Base-by-base conservation (phyloP, 345 rosid genomes). In the Rhodomyrtus tomentosa region DNA sequence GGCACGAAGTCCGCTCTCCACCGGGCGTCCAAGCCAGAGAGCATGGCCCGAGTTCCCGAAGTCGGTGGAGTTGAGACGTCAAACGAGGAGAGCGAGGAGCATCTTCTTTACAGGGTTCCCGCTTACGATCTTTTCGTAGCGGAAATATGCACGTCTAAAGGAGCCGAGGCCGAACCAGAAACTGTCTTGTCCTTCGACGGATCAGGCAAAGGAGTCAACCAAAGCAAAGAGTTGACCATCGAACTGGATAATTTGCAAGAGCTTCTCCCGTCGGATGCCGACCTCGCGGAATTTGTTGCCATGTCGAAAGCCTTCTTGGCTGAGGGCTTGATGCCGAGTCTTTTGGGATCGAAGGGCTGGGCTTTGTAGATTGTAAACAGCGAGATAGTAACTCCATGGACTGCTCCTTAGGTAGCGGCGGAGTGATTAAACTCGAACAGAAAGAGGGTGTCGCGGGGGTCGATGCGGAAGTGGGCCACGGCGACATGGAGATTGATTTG, bases 251-350 rank as follows among this genome's bases (percentile, higher is more conserved):
- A 55, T 36, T 56, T 89, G 73, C 91, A 89, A 7, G 95, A 93
- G 72, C 87, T 94, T 84, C 91, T 92, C 32, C 98, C 96, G 12
- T 91, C 98, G 10, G 96, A 95, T 14, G 88, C 87, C 92, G 99
- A 97, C 56, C 93, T 95, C 15, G 99, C 93, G 4, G 96, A 94
- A 83, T 97, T 96, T 76, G 94, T 96, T 15, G 98, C 98, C 13
- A 94, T 83, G 97, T 97, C 55, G 98, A 97, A 91, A 94, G 87
- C 84, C 87, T 97, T 87, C 93, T 97, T 2, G 98, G 99, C 13
- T 91, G 88, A 55, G 96, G 94, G 12, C 90, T 95, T 36, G 96
- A 93, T 45, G 89, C 88, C 3, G 94, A 95, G 87, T 89, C 93
- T 4, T 94, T 90, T 55, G 91, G 90, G 29, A 95, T 96, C 91